Conservation (phyloP, 768 basidiomycete genomes). For the Rossbeevera mucosa region DNA sequence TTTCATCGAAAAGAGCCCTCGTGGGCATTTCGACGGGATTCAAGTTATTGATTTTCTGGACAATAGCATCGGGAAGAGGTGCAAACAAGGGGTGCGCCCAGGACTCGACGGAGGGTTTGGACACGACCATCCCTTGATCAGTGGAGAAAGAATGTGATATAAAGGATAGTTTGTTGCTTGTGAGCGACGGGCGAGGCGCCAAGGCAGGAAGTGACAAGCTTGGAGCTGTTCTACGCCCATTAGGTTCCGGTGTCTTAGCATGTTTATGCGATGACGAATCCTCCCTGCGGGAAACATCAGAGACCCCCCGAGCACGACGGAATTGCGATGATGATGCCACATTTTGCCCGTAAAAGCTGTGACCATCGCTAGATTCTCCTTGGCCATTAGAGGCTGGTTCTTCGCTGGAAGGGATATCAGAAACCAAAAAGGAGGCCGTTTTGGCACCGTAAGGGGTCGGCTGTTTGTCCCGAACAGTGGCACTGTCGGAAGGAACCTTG, state of each 20-base stretch:
- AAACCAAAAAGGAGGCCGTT: conserved; percentile 46
- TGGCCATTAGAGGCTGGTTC: conserved; percentile 20
- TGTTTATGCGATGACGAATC: conserved; percentile 13
- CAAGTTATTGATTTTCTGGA: conserved; percentile 50
- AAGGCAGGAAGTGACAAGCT: conserved; percentile 21
- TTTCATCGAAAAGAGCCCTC: conserved; percentile 48
- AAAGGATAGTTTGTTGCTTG: conserved; percentile 36
- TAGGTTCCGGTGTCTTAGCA: conserved; percentile 22
- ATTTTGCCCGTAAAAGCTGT: conserved; percentile 48
- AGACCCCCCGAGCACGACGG: conserved; percentile 19
- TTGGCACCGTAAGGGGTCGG: conserved; percentile 41
- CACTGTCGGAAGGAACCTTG: conserved; percentile 46
- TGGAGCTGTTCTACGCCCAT: conserved; percentile 15
- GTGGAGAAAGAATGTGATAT: conserved; percentile 40
- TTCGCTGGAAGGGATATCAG: conserved; percentile 36
- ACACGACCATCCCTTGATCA: conserved; percentile 36
- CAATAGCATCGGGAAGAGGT: conserved; percentile 53
- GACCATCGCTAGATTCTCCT: conserved; percentile 29
- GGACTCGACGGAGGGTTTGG: conserved; percentile 46
- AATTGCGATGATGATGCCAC: conserved; percentile 35
- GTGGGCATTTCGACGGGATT: conserved; percentile 58
- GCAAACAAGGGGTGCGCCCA: conserved; percentile 58
- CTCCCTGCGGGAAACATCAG: conserved; percentile 20
- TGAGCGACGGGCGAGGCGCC: conserved; percentile 22
- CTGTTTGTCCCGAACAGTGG: conserved; percentile 33